Base-by-base conservation (phyloP, 352 stramenopile genomes). In the Phytophthora pisi region DNA sequence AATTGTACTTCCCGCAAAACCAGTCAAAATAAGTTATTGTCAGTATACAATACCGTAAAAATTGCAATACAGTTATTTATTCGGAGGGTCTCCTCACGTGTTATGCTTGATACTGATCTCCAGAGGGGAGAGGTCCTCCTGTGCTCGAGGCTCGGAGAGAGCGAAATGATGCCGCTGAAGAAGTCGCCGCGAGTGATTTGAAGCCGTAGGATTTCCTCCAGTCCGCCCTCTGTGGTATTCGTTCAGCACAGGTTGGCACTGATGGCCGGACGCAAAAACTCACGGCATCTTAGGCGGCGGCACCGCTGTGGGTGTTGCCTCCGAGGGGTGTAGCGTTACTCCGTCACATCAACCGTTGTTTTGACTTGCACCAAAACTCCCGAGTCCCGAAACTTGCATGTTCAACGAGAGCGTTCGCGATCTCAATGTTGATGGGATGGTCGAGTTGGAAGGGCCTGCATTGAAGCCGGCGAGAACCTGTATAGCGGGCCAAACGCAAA, bases 161-260 rank as follows among this genome's bases (percentile, higher is more conserved):
- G 36, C 36, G 13, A 42, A 42, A 42, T 42, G 36, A 42, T 42
- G 36, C 36, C 11, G 36, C 36, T n/a, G 10, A n/a, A 42, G 49
- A 52, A 18, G n/a, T 11, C 28, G 23, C 46, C 57, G 43, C 26
- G 57, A 58, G 45, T 28, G 64, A 67, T 72, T 72, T 67, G 51
- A 71, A 71, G 63, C 49, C 30, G 57, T 57, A 56, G 57, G 50
- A 62, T 62, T 58, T 45, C 28, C 4, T 11, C 10, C 51, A 60
- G 38, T 70, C 40, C 46, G 50, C 36, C 57, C 50, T 61, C 20
- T 51, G 57, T 61, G 49, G 56, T 66, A 70, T 57, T 8, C 46
- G 56, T 34, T 70, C 49, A 66, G 50, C 16, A 58, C 20, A 24
- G 15, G 54, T 13, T 59, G 62, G 20, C 46, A 51, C 18, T 20